Conservation (phyloP, 2,329 filamentous ascomycete species). For the Sclerotinia glacialis region DNA sequence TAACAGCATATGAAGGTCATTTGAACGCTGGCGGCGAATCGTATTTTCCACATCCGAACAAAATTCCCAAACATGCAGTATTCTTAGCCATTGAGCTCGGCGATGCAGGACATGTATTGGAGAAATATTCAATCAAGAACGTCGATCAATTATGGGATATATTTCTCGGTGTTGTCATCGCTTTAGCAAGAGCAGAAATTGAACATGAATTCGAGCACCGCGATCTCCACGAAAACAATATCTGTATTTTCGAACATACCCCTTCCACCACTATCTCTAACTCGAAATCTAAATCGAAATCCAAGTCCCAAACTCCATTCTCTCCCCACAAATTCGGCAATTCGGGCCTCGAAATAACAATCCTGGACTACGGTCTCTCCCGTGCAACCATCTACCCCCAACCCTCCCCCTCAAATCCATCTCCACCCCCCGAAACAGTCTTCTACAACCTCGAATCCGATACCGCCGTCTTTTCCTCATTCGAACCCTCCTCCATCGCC, state of each 20-base stretch:
- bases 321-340: constrained; percentile 49
- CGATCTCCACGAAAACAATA: constrained; percentile 63
- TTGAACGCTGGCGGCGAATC: constrained; percentile 41
- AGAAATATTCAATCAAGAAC: constrained; percentile 53
- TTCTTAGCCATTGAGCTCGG: constrained; percentile 63
- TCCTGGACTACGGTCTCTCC: constrained; percentile 64
- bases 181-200: constrained; percentile 58
- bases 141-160: constrained; percentile 60
- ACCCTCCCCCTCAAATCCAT: constrained; percentile 30
- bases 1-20: constrained; percentile 49
- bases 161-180: constrained; percentile 58
- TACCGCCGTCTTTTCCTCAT: constrained; percentile 57
- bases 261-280: not conserved
- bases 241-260: constrained; percentile 48
- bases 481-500: constrained; percentile 38
- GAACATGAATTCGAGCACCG: constrained; percentile 62
- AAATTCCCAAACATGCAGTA: constrained; percentile 55
- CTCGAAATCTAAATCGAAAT: constrained; percentile 7
- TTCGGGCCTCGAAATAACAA: constrained; percentile 61
- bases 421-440: constrained; percentile 42
- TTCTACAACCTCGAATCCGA: constrained; percentile 61
- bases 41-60: constrained; percentile 59
- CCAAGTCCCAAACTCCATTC: not conserved
- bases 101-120: constrained; percentile 59
- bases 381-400: constrained; percentile 47